Base-by-base conservation (phyloP, 495 filamentous ascomycete genomes). In the Hyphodiscus hymeniophilus region DNA sequence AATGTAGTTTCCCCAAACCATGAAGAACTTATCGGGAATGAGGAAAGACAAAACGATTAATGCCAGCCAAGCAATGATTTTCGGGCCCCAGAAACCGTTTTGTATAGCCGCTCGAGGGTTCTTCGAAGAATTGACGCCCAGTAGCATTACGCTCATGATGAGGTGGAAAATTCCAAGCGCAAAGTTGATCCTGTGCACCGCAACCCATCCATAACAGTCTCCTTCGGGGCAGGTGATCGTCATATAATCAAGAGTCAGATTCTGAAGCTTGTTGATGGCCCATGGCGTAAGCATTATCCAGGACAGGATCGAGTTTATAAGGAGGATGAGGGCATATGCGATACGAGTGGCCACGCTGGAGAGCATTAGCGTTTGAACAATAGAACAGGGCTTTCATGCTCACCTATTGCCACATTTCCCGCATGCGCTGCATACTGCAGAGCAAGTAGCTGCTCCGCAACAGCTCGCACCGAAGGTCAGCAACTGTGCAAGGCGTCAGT, bases 231-330 rank as follows among this genome's bases (percentile, higher is more conserved):
- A 98, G 55, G 76, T 80, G 57, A 98, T 92, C 56, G 85, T 85
- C 67, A 98, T 89, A 61, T 96, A 96, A 67, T 97, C 89, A 41
- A 98, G 72, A 23, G 89, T 91, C 39, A 97, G 65, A 53, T 91
- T 78, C 61, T 95, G 81, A 8, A 98, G 71, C 60, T 96, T 96
- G 58, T 95, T 89, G 63, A 96, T 82, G 13, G 92, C 92, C 92
- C 94, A 98, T 50, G 89, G 88, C 7, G 92, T 97, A 74, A 97
- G 90, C 89, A 97, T 94, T 28, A 98, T 85, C 92, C 92, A 98
- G 23, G 94, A 91, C 38, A 94, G 63, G 51, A 96, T 94, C 38
- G 89, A 95, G 76, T 98, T 97, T 69, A 95, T 66, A 52, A 97
- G 77, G 45, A 98, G 87, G 58, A 98, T 85, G 62, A 96, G 79